These are phyloP conservation scores for Aspergillus aculeatinus DNA, from an alignment of 2,329 filamentous ascomycete species.

Conservation along the genomic window DNA sequence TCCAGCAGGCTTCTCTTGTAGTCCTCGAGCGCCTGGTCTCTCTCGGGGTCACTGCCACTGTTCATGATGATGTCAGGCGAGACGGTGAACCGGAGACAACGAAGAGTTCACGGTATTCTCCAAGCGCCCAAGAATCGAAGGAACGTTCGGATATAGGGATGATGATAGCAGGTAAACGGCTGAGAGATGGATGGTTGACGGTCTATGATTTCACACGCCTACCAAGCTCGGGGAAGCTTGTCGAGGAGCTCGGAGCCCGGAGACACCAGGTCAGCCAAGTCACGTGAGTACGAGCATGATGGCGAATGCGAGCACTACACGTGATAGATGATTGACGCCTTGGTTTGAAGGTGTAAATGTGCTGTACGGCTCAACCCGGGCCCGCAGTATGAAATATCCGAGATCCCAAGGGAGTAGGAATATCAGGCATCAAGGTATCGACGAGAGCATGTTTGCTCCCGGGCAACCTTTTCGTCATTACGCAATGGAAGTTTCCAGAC, in stretches of 20 bases:
- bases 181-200: constrained; percentile 10
- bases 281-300: constrained; percentile 17
- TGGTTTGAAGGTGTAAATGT: no score
- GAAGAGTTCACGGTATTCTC: not conserved
- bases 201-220: constrained; percentile 19
- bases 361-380: not conserved
- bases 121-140: not conserved
- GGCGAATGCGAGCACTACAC: constrained; percentile 6
- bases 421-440: constrained; percentile 21
- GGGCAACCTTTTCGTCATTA: constrained; percentile 23
- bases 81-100: constrained; percentile 1
- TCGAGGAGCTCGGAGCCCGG: constrained; percentile 23
- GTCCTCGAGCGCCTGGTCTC: constrained; percentile 68
- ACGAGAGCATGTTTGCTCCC: not conserved
- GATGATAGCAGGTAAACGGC: not conserved
- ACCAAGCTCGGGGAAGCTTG: constrained; percentile 30
- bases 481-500: constrained; percentile 21
- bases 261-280: constrained; percentile 4
- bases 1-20: constrained; percentile 84
- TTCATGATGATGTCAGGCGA: constrained; percentile 33
- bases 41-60: constrained; percentile 51
- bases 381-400: constrained; percentile 22
- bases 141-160: not conserved
- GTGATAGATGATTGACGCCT: not conserved
- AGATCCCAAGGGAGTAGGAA: not conserved